Evolutionary conservation across 169 alveolate genomes (phyloP), one percentile per base, ranked within the genome.

Genomic region (Blepharisma undulans): DNA sequence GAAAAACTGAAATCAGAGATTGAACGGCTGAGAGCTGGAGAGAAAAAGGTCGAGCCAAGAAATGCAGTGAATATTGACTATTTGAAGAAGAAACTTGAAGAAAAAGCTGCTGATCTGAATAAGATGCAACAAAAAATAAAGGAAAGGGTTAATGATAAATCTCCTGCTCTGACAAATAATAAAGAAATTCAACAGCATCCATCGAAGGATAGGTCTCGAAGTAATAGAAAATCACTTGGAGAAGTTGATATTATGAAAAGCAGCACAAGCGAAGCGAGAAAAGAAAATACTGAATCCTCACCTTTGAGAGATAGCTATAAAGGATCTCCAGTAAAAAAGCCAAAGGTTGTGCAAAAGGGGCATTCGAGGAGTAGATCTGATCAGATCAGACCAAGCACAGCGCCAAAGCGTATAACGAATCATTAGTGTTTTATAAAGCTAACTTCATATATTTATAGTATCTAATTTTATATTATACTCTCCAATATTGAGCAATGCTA

Each of bases 41-140:
- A 25, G 27, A 25, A 25, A 29, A 79, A 33, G 34, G 10, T 12
- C 8, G 71, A 25, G 29, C 29, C 2, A 5, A 79, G 61, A n/a
- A 79, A 33, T 32, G 10, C 72, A 4, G 29, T 29, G 12, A 79
- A 32, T 33, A 79, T 84, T 33, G 89, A 84, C 14, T 36, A 34
- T 25, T 32, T 84, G 14, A 84, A 61, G 77, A 84, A 84, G 36
- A 84, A 59, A 61, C 74, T 84, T 60, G 89, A 84, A 59, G 89
- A 84, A 84, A 84, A 84, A 10, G 74, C 89, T n/a, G 27, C 36
- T 1, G 79, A 84, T 21, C 30, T 84, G 48, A 84, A 48, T 25
- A 84, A 60, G 27, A 84, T 84, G 78, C 74, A 84, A 84, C 74
- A 79, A 79, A 72, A 25, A 4, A 72, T 72, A 7, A 72, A 72